A percentile compares a stretch with the other conserved stretches of the same genome.
These are phyloP conservation scores for Ceratonia siliqua DNA, from an alignment of 306 rosid species.

Conservation along the genomic window DNA sequence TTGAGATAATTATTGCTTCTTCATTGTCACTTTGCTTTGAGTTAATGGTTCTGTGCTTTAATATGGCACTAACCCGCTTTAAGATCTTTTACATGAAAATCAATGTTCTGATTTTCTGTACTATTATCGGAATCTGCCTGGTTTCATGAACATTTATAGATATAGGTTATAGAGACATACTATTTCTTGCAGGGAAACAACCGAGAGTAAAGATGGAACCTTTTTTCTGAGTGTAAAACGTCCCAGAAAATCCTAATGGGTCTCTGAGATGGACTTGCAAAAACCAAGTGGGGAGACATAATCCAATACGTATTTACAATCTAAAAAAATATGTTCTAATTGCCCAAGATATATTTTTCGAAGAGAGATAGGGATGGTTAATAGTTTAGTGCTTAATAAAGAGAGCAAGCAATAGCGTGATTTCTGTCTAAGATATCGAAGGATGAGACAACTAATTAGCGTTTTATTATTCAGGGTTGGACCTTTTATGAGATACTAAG, in stretches of 20 bases:
- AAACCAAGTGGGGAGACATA: slow-evolving; percentile 4
- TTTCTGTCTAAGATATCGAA: slow-evolving; percentile 2
- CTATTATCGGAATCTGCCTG: not conserved
- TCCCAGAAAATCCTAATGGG: not conserved
- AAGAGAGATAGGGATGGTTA: not conserved
- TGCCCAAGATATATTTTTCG: not conserved
- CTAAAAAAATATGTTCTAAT: not conserved
- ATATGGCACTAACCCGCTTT: not conserved
- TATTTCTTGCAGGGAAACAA: not conserved
- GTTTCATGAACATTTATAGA: not conserved
- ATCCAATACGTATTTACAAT: not conserved
- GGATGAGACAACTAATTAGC: slow-evolving; percentile 23
- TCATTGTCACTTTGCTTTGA: not conserved
- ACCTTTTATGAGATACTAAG: slow-evolving; percentile 87
- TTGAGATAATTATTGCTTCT: not conserved
- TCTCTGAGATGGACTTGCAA: slow-evolving; percentile 3
- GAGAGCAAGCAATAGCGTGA: not conserved
- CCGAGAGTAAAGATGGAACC: not conserved
- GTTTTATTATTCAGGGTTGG: slow-evolving; percentile 77
- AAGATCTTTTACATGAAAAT: not conserved
- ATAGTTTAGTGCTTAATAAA: not conserved
- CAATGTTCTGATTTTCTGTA: slow-evolving; percentile 6
- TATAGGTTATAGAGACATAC: not conserved
- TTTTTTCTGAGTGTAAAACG: not conserved
- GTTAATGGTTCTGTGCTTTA: not conserved